Conservation (phyloP, 495 filamentous ascomycete species). For the Penicillium alfredii region DNA sequence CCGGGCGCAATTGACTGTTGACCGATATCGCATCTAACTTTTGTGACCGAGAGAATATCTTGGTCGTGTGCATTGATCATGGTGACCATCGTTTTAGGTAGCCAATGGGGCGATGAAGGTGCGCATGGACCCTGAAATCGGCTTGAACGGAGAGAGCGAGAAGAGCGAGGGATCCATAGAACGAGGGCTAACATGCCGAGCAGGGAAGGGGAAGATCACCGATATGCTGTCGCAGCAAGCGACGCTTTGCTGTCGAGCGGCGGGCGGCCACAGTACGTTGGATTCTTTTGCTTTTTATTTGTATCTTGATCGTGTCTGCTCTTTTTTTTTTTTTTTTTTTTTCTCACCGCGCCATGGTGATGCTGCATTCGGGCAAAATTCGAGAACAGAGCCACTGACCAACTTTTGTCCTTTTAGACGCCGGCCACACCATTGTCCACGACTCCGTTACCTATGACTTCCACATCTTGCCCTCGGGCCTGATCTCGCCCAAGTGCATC, state of each 20-base stretch:
- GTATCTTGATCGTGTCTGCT: no score
- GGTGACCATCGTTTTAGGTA: conserved; percentile 58
- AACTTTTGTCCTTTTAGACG: conserved; percentile 25
- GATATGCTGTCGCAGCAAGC: conserved; percentile 57
- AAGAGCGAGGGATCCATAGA: background rate
- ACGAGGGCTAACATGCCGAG: conserved; percentile 6
- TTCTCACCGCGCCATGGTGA: conserved; percentile 8
- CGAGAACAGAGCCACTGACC: no score
- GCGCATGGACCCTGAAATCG: no score
- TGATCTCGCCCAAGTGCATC: conserved; percentile 67
- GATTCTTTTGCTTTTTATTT: background rate
- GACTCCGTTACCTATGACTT: conserved; percentile 60
- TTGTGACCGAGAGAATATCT: background rate
- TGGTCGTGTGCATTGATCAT: conserved; percentile 25
- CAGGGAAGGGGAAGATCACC: conserved; percentile 65
- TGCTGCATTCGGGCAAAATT: no score
- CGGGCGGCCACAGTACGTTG: conserved; percentile 62
- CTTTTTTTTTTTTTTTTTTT: background rate
- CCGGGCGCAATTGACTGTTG: conserved; percentile 8
- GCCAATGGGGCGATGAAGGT: conserved; percentile 68
- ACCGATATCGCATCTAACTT: conserved; percentile 3
- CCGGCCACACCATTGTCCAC: conserved; percentile 56
- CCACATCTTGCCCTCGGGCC: conserved; percentile 67
- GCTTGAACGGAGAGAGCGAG: background rate
- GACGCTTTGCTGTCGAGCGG: conserved; percentile 55